phyloP scores from a whole-genome alignment of 768 basidiomycete genomes.

The Hypholoma sublateritium region DNA sequence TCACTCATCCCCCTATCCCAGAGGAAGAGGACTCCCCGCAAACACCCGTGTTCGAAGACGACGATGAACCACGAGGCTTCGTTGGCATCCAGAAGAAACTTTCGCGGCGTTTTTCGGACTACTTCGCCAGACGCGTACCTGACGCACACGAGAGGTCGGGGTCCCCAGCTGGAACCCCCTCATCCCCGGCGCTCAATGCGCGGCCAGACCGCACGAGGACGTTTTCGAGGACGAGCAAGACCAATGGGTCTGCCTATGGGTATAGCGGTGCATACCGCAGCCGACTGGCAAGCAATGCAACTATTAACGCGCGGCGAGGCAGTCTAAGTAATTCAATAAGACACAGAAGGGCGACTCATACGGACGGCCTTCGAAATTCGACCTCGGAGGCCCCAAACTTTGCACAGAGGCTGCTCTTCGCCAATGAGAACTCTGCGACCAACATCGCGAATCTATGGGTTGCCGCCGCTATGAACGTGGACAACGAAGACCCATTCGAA shows the following conservation, averaged over 20 bases:
- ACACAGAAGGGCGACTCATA: conserved; percentile 50
- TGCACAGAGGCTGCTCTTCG: conserved; percentile 84
- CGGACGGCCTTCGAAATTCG: conserved; percentile 43
- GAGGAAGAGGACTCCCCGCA: conserved; percentile 58
- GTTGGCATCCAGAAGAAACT: conserved; percentile 46
- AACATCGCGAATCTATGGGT: conserved; percentile 98
- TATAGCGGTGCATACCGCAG: conserved; percentile 60
- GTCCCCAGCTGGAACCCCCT: conserved; percentile 34
- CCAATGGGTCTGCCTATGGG: conserved; percentile 80
- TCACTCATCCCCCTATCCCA: conserved; percentile 51
- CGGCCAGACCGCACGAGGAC: conserved; percentile 45
- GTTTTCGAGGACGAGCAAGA: conserved; percentile 57
- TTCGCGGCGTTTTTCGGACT: conserved; percentile 56
- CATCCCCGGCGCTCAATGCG: conserved; percentile 37
- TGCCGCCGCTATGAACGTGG: conserved; percentile 93
- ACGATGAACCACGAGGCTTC: conserved; percentile 39
- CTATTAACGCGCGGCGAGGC: conserved; percentile 43
- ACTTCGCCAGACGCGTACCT: conserved; percentile 53
- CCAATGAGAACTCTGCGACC: conserved; percentile 93
- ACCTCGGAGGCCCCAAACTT: conserved; percentile 61
- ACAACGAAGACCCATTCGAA: conserved; percentile 83
- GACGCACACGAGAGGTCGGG: conserved; percentile 30
- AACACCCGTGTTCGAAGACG: conserved; percentile 47
- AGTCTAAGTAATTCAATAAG: conserved; percentile 57
- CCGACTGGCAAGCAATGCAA: conserved; percentile 51